Base-by-base conservation (phyloP, 2,329 filamentous ascomycete genomes). In the Trichophyton verrucosum region DNA sequence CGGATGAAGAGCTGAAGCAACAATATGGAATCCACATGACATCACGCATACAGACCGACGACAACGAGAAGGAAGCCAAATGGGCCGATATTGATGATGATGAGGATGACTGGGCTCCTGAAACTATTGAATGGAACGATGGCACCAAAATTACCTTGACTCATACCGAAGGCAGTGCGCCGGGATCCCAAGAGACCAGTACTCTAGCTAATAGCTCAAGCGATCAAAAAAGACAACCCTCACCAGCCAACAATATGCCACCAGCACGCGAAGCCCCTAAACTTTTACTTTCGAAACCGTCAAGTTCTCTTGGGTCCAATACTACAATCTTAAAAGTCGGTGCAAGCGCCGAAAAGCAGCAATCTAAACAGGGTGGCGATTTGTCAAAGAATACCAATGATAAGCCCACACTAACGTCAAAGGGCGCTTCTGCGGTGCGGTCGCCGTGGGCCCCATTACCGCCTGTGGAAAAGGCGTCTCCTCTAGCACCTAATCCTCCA, bases 361-460 rank as follows among this genome's bases (percentile, higher is more conserved):
- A 77, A 68, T 72, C 75, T 17, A 78, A 75, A 66, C 72, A 70
- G 56, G 72, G 72, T 36, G 72, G 69, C 59, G 70, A 79, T 36
- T 74, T 76, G 11, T 70, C 76, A 3, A 82, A 80, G 66, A 78
- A 78, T n/a, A 72, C 76, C 13, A 75, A 75, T 33, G 81, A 83
- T 17, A 84, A 81, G 67, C 75, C 77, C 11, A 78, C 77, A 0
- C 69, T 82, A 24, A 76, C 72, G 22, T 74, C 74, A 6, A 76
- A 75, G 60, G 74, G 71, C 58, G 82, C 86, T 7, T 80, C 85
- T 0, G 87, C 90, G 0, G 82, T 86, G 27, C 96, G 95, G 71
- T 96, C 91, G 3, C 92, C 92, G 3, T 97, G 92, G 92, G 92
- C 92, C 24, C 71, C 86, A 38, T 76, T 97, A 30, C 92, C 92